These are phyloP conservation scores for Cornus florida DNA, from an alignment of 148 eudicot species.

Conservation along the genomic window DNA sequence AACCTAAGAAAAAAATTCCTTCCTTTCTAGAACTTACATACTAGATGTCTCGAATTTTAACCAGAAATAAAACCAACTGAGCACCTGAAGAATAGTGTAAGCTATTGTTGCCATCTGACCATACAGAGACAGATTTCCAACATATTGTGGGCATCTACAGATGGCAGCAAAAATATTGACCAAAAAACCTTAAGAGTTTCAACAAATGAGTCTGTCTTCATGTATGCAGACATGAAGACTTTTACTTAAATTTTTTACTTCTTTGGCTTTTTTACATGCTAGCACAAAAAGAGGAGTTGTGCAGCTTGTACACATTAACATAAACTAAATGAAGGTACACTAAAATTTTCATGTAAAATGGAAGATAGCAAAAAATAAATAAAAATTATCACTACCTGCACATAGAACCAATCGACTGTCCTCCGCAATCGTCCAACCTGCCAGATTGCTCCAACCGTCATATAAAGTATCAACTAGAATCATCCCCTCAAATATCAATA, in stretches of 20 bases:
- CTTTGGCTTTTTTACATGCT: background rate
- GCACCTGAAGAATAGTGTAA: too few relatives aligned
- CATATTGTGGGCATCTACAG: too few relatives aligned
- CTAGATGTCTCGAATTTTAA: too few relatives aligned
- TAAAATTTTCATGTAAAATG: background rate
- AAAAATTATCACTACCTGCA: slow-evolving; percentile 49
- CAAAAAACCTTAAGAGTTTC: too few relatives aligned
- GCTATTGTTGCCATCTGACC: too few relatives aligned
- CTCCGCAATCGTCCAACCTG: slow-evolving; percentile 79
- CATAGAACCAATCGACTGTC: slow-evolving; percentile 55
- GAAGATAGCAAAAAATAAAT: background rate
- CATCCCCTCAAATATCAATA: background rate
- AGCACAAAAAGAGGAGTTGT: background rate
- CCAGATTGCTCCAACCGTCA: slow-evolving; percentile 20
- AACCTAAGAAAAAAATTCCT: too few relatives aligned
- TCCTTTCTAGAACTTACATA: too few relatives aligned
- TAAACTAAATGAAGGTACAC: background rate
- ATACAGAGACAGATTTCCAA: too few relatives aligned
- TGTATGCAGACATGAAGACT: background rate
- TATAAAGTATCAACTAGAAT: slow-evolving; percentile 1
- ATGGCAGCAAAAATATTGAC: too few relatives aligned
- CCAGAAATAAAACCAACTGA: too few relatives aligned
- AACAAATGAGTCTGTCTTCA: background rate
- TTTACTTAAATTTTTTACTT: background rate
- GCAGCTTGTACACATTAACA: background rate